Evolutionary conservation across 2,329 filamentous ascomycete genomes (phyloP).

Genomic region (Xylaria sp.): DNA sequence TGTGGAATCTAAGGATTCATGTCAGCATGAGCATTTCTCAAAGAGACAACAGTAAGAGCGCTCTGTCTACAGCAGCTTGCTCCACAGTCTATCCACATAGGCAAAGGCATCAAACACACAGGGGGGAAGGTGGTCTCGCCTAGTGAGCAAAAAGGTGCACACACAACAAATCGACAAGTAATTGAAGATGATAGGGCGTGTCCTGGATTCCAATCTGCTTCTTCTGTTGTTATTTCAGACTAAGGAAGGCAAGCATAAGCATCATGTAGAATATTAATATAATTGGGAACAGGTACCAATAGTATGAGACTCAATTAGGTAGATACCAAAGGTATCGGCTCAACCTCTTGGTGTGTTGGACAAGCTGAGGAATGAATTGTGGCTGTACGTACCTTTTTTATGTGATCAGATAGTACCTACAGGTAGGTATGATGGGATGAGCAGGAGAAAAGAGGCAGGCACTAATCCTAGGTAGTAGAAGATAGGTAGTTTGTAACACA

Average conservation of each 20-base stretch:
- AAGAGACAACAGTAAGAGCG: background rate
- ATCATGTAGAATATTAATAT: background rate
- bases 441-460: background rate
- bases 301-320: background rate
- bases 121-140: background rate
- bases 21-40: conserved; percentile 1
- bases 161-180: background rate
- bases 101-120: background rate
- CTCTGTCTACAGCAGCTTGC: background rate
- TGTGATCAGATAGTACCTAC: background rate
- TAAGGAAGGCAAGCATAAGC: background rate
- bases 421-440: no score
- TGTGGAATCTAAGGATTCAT: no score
- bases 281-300: background rate
- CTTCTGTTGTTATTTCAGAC: background rate
- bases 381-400: background rate
- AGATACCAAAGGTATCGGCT: background rate
- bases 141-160: no score
- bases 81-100: background rate
- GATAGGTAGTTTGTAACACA: background rate
- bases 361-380: background rate
- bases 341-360: background rate
- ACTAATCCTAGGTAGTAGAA: no score
- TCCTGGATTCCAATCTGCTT: background rate
- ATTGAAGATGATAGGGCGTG: background rate